Base-by-base conservation (phyloP, 225 moss, liverwort and hornwort genomes). In the Antitrichia curtipendula region DNA sequence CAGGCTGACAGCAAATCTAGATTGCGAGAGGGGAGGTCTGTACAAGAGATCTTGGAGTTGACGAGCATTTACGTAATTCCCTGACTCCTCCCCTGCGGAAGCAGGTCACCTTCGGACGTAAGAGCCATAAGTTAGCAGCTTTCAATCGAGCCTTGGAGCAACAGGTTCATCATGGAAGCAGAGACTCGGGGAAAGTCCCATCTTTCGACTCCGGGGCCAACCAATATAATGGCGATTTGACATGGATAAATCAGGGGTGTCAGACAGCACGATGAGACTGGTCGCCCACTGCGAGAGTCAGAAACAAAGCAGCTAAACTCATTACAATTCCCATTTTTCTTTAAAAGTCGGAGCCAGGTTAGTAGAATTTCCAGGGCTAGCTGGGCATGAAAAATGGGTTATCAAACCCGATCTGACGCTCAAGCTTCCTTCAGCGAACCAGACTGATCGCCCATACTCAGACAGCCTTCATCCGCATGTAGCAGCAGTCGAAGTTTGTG, bases 1-100 rank as follows among this genome's bases (percentile, higher is more conserved):
- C 90, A 91, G 87, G 78, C 88, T 90, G 90, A 92, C 92, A 90
- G 53, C 64, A 88, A 45, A 92, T 90, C 90, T 82, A 75, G 87
- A 54, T 87, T 87, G 68, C 87, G 53, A 83, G 73, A 85, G 85
- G 72, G 81, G 90, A 64, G 85, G 87, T 80, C 90, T 90, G 90
- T 69, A 84, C 75, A 80, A 90, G 88, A 92, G 92, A 92, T 92
- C 88, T 87, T 84, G 65, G 81, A 87, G 77, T 86, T 88, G 81
- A 88, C 88, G 78, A 88, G 88, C 88, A 88, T 81, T 78, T 82
- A 90, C 92, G 90, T 83, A 86, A 86, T 86, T 75, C 80, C 82
- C 89, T 82, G 85, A 77, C 88, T 6, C 57, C 19, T 38, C 15
- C 16, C 31, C 87, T 73, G 72, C 56, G 28, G 58, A 66, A 76